Conservation (phyloP, 352 stramenopile genomes). For the Poterioochromonas sp. region DNA sequence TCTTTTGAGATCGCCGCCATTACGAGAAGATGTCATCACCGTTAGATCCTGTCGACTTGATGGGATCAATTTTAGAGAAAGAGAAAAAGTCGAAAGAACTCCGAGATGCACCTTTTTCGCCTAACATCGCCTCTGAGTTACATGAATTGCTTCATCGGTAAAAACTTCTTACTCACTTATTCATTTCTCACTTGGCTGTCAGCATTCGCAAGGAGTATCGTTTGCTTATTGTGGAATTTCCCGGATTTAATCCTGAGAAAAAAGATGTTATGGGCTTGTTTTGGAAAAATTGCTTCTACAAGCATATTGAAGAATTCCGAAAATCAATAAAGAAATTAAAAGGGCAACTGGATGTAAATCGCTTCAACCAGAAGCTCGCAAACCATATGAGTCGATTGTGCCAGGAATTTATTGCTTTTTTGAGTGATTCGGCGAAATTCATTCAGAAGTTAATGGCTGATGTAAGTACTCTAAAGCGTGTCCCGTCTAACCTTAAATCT, state of each 20-base stretch:
- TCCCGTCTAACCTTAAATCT: too few relatives aligned
- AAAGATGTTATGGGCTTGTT: conserved; percentile 39
- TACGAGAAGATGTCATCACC: too few relatives aligned
- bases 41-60: background rate
- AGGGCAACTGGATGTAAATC: background rate
- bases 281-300: conserved; percentile 80
- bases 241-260: background rate
- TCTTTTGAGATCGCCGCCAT: too few relatives aligned
- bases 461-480: background rate
- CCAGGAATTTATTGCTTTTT: background rate
- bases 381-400: background rate
- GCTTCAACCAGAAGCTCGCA: background rate
- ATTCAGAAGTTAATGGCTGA: background rate
- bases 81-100: background rate
- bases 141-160: too few relatives aligned
- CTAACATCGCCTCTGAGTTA: too few relatives aligned
- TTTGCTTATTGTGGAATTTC: background rate
- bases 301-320: conserved; percentile 62
- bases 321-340: background rate
- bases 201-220: background rate
- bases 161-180: too few relatives aligned
- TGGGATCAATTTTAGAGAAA: background rate
- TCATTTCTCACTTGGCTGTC: too few relatives aligned
- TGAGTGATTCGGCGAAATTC: background rate
- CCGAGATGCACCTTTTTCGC: background rate